Conservation (phyloP, 768 basidiomycete genomes). For the Galerina sulciceps region DNA sequence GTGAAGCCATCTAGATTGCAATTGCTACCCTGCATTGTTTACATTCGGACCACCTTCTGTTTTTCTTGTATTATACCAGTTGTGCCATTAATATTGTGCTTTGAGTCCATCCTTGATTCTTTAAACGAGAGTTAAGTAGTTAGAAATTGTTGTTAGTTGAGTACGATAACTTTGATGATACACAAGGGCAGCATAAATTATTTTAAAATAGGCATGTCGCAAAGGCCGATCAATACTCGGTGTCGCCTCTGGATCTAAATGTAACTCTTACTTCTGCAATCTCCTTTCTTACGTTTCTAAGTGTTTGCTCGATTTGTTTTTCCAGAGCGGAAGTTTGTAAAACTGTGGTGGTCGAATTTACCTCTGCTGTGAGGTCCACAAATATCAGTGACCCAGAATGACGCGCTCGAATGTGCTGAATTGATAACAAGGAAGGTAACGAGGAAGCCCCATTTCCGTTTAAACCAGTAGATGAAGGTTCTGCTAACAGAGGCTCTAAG, state of each 20-base stretch:
- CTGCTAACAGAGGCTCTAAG: conserved; percentile 55
- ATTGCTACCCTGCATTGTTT: background rate
- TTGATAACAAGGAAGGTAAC: conserved; percentile 19
- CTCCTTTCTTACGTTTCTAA: conserved; percentile 65
- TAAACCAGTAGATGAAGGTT: conserved; percentile 20
- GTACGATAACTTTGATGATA: background rate
- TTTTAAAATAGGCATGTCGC: conserved; percentile 1
- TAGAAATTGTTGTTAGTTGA: background rate
- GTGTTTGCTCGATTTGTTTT: conserved; percentile 53
- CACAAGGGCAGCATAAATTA: conserved; percentile 10
- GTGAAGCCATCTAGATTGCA: background rate
- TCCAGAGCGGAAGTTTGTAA: conserved; percentile 64
- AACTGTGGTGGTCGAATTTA: conserved; percentile 63
- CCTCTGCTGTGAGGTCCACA: conserved; percentile 80
- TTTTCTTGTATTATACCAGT: too few species aligned
- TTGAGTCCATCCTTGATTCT: too few species aligned
- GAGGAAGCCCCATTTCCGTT: conserved; percentile 11
- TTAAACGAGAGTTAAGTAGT: background rate
- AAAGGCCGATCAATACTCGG: background rate
- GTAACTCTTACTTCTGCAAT: conserved; percentile 73
- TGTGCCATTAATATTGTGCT: too few species aligned
- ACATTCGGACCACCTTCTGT: background rate
- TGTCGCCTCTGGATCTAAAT: conserved; percentile 40
- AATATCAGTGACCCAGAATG: conserved; percentile 81
- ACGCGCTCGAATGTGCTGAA: conserved; percentile 64